Base-by-base conservation (phyloP, 2,329 filamentous ascomycete species). In the Sclerotiophoma versabilis region DNA sequence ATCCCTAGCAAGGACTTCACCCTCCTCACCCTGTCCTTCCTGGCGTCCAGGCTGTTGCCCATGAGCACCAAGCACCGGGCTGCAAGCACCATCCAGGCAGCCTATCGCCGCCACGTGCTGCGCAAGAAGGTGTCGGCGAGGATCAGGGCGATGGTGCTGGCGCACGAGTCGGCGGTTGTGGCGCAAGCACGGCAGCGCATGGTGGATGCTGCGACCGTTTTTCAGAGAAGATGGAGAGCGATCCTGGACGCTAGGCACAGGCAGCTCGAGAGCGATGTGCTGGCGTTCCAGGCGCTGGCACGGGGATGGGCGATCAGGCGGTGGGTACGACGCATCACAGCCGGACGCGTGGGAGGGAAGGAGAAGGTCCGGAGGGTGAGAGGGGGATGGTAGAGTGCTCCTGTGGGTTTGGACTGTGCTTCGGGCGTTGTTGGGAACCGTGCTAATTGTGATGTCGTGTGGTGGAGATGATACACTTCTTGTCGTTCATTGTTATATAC, bases 21-120 rank as follows among this genome's bases (percentile, higher is more conserved):
- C 0, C 67, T 86, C 22, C 80, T 82, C 2, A 79, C 82, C 2
- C 79, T 88, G 7, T 79, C 84, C 4, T 87, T 87, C 66, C 78
- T 88, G 5, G 84, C 83, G 34, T 85, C 83, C 4, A 79, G 84
- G 33, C 73, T 87, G 1, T 74, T 87, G 3, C 79, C 81, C 0
- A 76, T 83, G 5, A 79, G 79, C 1, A 76, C 76, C 50, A 73
- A 72, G 11, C 74, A 78, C 52, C 78, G 80, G 36, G 84, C 84
- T 2, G 83, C 84, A 0, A 66, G 74, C 2, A 75, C 75, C 0
- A 78, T 88, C 14, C 84, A 87, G 64, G 73, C 74, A 14, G 76
- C 76, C 6, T 87, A 80, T 75, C 80, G 84, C 15, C 38, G 54
- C 5, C 62, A 62, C 47, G 49, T 72, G n/a, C 50, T 66, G 10